Base-by-base conservation (phyloP, 2,329 filamentous ascomycete species). In the Talaromyces sp. region DNA sequence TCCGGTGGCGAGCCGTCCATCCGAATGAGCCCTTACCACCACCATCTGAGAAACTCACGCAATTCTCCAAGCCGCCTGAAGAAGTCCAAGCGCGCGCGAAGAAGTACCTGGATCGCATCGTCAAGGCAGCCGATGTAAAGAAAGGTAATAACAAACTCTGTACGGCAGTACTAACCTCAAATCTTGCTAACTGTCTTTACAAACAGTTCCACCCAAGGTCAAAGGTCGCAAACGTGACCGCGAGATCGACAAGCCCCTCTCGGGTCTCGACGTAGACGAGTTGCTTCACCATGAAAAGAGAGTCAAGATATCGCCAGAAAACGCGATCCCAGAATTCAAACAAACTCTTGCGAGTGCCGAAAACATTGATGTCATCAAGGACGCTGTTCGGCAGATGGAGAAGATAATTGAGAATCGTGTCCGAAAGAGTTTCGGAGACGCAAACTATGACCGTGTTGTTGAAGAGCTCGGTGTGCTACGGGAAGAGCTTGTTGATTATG, bases 321-420 rank as follows among this genome's bases (percentile, higher is more conserved):
- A 98, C 65, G 87, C 93, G 1, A 87, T 98, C 5, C 92, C 95
- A 0, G 91, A 94, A 63, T 97, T 96, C 84, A 96, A 93, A 72
- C 91, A 92, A 73, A 83, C 88, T 3, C 81, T 98, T 16, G 81
- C 81, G 1, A 77, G 79, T 1, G 82, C 89, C 0, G 82, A 85
- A 6, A 83, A 87, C 31, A 78, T 89, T 1, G 78, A 83, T 1
- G 81, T 84, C 3, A 84, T 96, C 59, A 81, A 86, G 63, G 84
- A 88, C 18, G 89, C 89, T 0, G 83, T 87, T 5, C 85, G 87
- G 65, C 91, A 96, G 70, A 90, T 98, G 85, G 86, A 83, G 12
- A 73, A 73, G 4, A 88, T 96, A 60, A 84, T 96, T 52, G 82
- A 87, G 62, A 79, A 81, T 7, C 85, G 91, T 57, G 85, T 97